Evolutionary conservation across 1,284 basidiomycete species (phyloP), one percentile per base, ranked within the genome.

Genomic region (Rhodotorula sp.): DNA sequence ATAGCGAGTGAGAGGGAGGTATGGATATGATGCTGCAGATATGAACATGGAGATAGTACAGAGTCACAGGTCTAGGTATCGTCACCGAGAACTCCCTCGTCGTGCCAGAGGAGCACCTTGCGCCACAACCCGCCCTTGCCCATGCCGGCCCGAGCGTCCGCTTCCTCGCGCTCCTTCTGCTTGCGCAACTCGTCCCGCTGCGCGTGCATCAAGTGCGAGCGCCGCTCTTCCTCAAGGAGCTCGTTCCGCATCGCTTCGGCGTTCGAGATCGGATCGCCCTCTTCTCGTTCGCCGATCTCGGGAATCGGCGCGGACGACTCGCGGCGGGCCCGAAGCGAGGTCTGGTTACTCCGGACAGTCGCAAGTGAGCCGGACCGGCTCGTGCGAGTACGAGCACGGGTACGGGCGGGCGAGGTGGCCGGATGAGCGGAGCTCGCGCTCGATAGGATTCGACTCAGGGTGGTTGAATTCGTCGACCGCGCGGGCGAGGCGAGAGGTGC

Each of bases 181-280:
- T n/a, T 28, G 15, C 59, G 31, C 23, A 34, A 21, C 61, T 54
- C 26, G 23, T 73, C 69, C 43, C 23, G 15, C 57, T 62, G 48
- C 38, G 49, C 57, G 5, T 69, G 62, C 60, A 50, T 31, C 15
- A 62, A 50, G 28, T 76, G 74, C 19, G 61, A 63, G 19, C n/a
- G 6, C n/a, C 72, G 45, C 66, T 74, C 74, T 49, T 76, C 74
- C 52, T 74, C 69, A 15, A 76, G 50, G 26, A 76, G 19, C 57
- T 76, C 74, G 34, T 47, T 63, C 3, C 67, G 55, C 58, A 76
- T 38, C 16, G 74, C 74, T 14, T 57, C 68, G 1, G 56, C 23
- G 62, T 72, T 72, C 43, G 71, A 71, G 59, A 76, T 54, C 34
- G 64, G 60, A 28, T 58, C 67, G 23, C 60, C 65, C 8, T 49